Base-by-base conservation (phyloP, 805 yeast genomes). In the Barnettozyma pratensis region DNA sequence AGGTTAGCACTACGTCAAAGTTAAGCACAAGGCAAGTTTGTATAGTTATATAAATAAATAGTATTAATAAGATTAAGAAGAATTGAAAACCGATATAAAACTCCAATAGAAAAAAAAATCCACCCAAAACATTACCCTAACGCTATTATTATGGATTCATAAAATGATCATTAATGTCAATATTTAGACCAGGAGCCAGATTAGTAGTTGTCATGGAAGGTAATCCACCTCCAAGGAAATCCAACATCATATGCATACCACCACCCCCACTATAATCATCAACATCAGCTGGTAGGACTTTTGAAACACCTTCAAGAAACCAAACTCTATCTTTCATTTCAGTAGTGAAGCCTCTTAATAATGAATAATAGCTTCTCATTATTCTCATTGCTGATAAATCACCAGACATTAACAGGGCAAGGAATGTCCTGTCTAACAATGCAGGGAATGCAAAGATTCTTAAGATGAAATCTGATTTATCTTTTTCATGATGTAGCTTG, bases 391-490 rank as follows among this genome's bases (percentile, higher is more conserved):
- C 96, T 44, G 84, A 79, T 34, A 83, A 67, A 66, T 92, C 97
- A 42, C 96, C 95, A 9, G 83, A 78, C 80, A 87, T 86, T 40
- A 92, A 73, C 39, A 89, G 65, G 1, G 87, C 82, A 35, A 91
- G 71, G 55, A 92, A 86, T 25, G 80, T 77, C 63, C 84, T 86
- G 63, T 92, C 97, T 56, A 92, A 71, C 44, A 92, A 67, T 0
- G 97, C 98, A 7, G 97, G 97, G 66, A 91, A 90, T 4, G 96
- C 90, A 71, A 92, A 90, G 12, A 91, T 85, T 42, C 97, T 70
- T 34, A 92, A 67, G 29, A 91, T 87, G 61, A 89, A 91, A 63
- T 90, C 96, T 0, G 90, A 80, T 65, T 88, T 86, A 64, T 83
- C 79, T 54, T 90, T 75, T 63, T 90, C 97, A 60, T 81, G 77